These are phyloP conservation scores for Wallemia ichthyophaga DNA, from an alignment of 1,284 basidiomycete species.

Conservation along the genomic window DNA sequence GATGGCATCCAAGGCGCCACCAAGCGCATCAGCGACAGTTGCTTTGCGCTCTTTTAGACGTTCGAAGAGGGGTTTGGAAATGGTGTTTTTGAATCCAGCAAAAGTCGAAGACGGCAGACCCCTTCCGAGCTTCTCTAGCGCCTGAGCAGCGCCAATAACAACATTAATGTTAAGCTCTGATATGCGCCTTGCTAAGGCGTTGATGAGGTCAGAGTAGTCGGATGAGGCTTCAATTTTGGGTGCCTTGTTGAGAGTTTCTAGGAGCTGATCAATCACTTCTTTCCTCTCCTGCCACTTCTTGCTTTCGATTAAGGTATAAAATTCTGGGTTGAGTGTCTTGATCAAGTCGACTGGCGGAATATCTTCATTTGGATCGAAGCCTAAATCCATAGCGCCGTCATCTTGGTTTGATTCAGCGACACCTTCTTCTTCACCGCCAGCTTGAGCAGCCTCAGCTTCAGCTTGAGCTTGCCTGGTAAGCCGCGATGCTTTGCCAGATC, in stretches of 20 bases:
- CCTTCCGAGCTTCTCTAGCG: constrained; percentile 58
- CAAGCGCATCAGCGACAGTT: constrained; percentile 64
- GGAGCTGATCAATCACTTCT: constrained; percentile 60
- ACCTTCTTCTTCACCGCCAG: constrained; percentile 18
- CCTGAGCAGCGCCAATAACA: constrained; percentile 60
- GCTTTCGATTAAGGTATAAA: constrained; percentile 44
- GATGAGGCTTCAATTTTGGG: constrained; percentile 48
- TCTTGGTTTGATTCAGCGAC: constrained; percentile 15
- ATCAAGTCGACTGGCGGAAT: constrained; percentile 57
- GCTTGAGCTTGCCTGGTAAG: constrained; percentile 48
- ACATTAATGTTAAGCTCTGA: constrained; percentile 88
- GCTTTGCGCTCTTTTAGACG: constrained; percentile 82
- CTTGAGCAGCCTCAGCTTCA: constrained; percentile 28
- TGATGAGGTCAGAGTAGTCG: constrained; percentile 39
- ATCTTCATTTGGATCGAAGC: constrained; percentile 47
- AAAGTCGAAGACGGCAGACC: constrained; percentile 41
- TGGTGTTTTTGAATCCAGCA: constrained; percentile 36
- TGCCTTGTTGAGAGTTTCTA: constrained; percentile 35
- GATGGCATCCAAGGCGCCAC: constrained; percentile 60
- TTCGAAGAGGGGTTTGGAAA: constrained; percentile 56
- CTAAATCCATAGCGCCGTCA: constrained; percentile 16
- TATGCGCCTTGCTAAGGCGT: constrained; percentile 48
- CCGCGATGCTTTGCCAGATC: constrained; percentile 43
- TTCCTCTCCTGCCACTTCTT: constrained; percentile 97
- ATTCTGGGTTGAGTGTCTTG: constrained; percentile 37